These are phyloP conservation scores for Blumeria graminis DNA, from an alignment of 2,329 filamentous ascomycete species.

Conservation along the genomic window DNA sequence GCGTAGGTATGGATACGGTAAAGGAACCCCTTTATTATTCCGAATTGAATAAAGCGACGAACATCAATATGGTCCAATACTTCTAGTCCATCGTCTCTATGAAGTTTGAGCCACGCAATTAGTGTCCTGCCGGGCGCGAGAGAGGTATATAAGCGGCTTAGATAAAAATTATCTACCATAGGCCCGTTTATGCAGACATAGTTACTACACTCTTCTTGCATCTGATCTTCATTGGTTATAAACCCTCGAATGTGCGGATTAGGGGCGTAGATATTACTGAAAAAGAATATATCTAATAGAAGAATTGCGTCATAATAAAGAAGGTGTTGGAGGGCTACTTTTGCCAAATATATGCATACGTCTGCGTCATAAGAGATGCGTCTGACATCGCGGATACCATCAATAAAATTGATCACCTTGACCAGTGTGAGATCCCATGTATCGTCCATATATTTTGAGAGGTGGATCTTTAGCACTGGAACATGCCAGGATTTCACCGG, in stretches of 20 bases:
- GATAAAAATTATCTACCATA: slow-evolving; percentile 30
- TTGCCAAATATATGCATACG: slow-evolving; percentile 65
- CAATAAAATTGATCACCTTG: slow-evolving; percentile 63
- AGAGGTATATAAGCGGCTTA: slow-evolving; percentile 68
- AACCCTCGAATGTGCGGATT: slow-evolving; percentile 59
- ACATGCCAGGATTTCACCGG: slow-evolving; percentile 75
- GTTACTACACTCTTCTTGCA: slow-evolving; percentile 68
- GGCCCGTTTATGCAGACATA: slow-evolving; percentile 33
- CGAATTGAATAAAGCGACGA: slow-evolving; percentile 80
- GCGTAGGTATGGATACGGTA: slow-evolving; percentile 88
- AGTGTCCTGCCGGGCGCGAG: slow-evolving; percentile 66
- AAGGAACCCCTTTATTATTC: slow-evolving; percentile 80
- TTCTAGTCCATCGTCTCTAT: slow-evolving; percentile 39
- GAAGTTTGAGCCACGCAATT: slow-evolving; percentile 61
- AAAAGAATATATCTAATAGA: slow-evolving; percentile 86
- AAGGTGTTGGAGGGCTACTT: slow-evolving; percentile 67
- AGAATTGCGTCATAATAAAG: slow-evolving; percentile 83
- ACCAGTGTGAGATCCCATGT: slow-evolving; percentile 57
- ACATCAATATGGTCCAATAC: slow-evolving; percentile 61
- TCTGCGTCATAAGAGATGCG: slow-evolving; percentile 69
- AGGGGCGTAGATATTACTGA: slow-evolving; percentile 70
- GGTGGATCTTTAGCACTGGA: slow-evolving; percentile 49
- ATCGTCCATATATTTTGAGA: slow-evolving; percentile 36
- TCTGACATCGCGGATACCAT: slow-evolving; percentile 74
- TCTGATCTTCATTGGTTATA: slow-evolving; percentile 42